Conservation (phyloP, 345 rosid species). For the Sisymbrium irio region DNA sequence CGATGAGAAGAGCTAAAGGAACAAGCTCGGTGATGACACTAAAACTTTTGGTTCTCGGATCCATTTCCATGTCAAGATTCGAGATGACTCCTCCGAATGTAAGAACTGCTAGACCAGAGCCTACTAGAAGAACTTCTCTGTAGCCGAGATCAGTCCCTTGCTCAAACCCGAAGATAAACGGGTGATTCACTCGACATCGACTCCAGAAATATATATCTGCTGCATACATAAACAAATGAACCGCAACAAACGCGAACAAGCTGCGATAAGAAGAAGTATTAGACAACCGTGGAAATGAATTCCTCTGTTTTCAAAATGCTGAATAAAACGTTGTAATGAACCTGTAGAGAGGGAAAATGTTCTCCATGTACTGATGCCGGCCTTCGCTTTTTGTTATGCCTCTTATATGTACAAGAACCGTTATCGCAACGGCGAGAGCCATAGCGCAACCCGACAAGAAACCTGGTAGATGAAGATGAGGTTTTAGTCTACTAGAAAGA, state of each 20-base stretch:
- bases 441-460: conserved; percentile 57
- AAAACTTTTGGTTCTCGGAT: conserved; percentile 56
- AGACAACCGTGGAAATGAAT: not conserved
- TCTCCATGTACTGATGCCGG: conserved; percentile 57
- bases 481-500: conserved; percentile 5
- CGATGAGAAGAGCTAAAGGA: conserved; percentile 59
- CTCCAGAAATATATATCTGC: conserved; percentile 69
- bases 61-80: conserved; percentile 86
- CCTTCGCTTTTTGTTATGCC: conserved; percentile 47
- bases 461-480: conserved; percentile 41
- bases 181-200: conserved; percentile 57
- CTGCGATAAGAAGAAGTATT: conserved; percentile 36
- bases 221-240: conserved; percentile 67
- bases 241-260: conserved; percentile 58
- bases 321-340: conserved; percentile 11
- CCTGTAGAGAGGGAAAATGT: conserved; percentile 79
- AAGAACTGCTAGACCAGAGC: conserved; percentile 54
- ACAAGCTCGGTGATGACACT: conserved; percentile 61
- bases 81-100: conserved; percentile 53
- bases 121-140: conserved; percentile 56
- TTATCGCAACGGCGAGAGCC: conserved; percentile 57
- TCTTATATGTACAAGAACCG: conserved; percentile 52
- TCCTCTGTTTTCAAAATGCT: not conserved
- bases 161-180: conserved; percentile 79
- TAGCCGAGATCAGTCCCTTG: conserved; percentile 68